These are phyloP conservation scores for Acanthamoeba divionensis DNA, from an alignment of 208 protist species.

Conservation along the genomic window DNA sequence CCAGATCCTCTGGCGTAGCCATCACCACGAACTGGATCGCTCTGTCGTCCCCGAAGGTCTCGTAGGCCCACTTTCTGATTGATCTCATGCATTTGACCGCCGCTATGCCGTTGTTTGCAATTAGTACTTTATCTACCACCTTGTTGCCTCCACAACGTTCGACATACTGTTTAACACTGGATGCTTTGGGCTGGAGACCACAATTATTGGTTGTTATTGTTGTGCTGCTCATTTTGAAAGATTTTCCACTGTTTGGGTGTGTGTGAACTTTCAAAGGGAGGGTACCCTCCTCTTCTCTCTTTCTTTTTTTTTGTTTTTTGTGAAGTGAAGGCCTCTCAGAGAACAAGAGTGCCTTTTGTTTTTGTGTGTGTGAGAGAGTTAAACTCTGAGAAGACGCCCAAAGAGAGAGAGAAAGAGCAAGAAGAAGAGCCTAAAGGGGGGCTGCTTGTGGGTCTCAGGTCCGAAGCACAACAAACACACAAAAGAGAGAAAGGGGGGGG, in stretches of 20 bases:
- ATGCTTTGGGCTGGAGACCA: background rate
- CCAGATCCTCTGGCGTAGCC: slow-evolving; percentile 97
- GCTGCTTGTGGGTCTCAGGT: too few relatives aligned
- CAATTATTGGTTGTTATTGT: background rate
- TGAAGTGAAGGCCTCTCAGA: too few relatives aligned
- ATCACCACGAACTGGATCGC: slow-evolving; percentile 95
- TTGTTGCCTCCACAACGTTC: slow-evolving; percentile 65
- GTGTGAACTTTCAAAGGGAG: too few relatives aligned
- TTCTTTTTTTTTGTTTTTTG: background rate
- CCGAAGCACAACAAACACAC: too few relatives aligned
- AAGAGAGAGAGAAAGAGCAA: too few relatives aligned
- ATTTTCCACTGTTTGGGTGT: background rate
- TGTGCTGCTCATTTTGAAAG: background rate
- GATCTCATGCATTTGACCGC: slow-evolving; percentile 97
- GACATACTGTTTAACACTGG: slow-evolving; percentile 35
- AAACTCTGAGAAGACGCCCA: too few relatives aligned
- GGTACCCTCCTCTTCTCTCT: background rate
- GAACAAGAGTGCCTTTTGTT: too few relatives aligned
- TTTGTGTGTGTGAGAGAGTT: too few relatives aligned
- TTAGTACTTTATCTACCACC: slow-evolving; percentile 88
- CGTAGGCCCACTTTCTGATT: slow-evolving; percentile 94
- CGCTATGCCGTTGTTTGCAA: slow-evolving; percentile 98
- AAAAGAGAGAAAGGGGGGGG: too few relatives aligned
- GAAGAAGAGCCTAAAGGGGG: too few relatives aligned
- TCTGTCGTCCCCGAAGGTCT: slow-evolving; percentile 91